Evolutionary conservation across 1,139 yeast species (phyloP).

Genomic region (Tardiomyces depauwii): DNA sequence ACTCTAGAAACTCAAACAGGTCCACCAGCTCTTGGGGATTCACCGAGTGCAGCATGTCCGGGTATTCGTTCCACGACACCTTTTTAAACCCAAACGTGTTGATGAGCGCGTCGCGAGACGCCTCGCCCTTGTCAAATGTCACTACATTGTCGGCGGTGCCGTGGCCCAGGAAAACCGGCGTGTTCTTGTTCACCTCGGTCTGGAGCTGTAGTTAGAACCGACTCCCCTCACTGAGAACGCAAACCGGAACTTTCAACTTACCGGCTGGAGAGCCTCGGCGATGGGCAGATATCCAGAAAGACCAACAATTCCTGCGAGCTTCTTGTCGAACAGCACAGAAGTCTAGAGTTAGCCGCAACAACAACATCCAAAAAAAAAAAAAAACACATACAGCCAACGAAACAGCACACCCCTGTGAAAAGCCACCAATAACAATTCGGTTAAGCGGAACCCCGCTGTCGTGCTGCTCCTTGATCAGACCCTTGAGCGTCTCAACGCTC

Average conservation of each 20-base stretch:
- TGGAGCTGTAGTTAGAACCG: conserved; percentile 12
- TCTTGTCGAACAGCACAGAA: conserved; percentile 30
- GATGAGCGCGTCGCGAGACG: conserved; percentile 27
- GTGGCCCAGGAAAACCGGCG: conserved; percentile 85
- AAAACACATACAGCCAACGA: conserved; percentile 38
- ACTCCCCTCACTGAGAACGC: conserved; percentile 1
- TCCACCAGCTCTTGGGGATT: conserved; percentile 56
- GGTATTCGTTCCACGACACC: conserved; percentile 46
- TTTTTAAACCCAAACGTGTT: conserved; percentile 43
- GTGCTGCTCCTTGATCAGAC: conserved; percentile 51
- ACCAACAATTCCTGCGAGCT: conserved; percentile 68
- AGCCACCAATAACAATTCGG: conserved; percentile 79
- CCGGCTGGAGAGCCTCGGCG: conserved; percentile 19
- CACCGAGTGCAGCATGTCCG: conserved; percentile 58
- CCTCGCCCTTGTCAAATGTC: conserved; percentile 35
- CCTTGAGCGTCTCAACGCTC: conserved; percentile 42
- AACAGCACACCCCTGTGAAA: conserved; percentile 88
- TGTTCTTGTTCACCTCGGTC: conserved; percentile 36
- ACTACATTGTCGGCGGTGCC: conserved; percentile 72
- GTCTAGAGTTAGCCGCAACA: not conserved
- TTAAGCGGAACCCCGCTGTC: conserved; percentile 54
- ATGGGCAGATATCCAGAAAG: conserved; percentile 73
- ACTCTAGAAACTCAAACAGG: conserved; percentile 40
- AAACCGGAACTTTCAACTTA: conserved; percentile 1
- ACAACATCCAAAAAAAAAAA: not conserved